A percentile compares a stretch with the other conserved stretches of the same genome.
Conservation (phyloP, 805 yeast genomes). For the Candida insectalens region DNA sequence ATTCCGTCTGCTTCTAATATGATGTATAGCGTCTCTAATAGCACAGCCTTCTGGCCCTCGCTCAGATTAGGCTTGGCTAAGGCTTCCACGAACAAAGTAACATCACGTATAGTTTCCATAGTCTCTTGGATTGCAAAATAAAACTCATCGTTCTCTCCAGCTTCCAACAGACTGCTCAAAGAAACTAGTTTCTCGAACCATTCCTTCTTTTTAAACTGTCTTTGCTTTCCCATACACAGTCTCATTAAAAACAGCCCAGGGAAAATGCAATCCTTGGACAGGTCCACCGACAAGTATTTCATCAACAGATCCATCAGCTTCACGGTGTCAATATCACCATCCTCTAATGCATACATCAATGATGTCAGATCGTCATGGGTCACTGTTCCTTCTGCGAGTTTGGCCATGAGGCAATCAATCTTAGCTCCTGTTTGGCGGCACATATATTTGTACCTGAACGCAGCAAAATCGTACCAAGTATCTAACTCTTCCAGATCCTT, state of each 20-base stretch:
- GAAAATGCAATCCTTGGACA: conserved; percentile 9
- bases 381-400: background rate
- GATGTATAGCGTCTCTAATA: conserved; percentile 8
- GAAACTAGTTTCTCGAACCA: conserved; percentile 11
- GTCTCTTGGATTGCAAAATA: conserved; percentile 26
- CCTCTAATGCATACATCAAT: conserved; percentile 1
- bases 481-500: conserved; percentile 15
- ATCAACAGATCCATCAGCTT: background rate
- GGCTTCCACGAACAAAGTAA: conserved; percentile 30
- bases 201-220: conserved; percentile 2
- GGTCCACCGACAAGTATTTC: conserved; percentile 2
- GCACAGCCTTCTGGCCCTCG: conserved; percentile 8
- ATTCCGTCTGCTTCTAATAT: conserved; percentile 6
- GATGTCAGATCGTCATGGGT: conserved; percentile 1
- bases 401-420: background rate
- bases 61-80: conserved; percentile 14
- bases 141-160: conserved; percentile 9
- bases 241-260: conserved; percentile 6
- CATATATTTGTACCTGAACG: conserved; percentile 2
- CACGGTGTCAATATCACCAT: background rate
- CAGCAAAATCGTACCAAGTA: conserved; percentile 3
- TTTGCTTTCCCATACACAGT: conserved; percentile 9
- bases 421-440: background rate
- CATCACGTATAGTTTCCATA: conserved; percentile 25
- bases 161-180: conserved; percentile 4